Conservation (phyloP, 139 green algal genomes). For the Ulvella scutata region DNA sequence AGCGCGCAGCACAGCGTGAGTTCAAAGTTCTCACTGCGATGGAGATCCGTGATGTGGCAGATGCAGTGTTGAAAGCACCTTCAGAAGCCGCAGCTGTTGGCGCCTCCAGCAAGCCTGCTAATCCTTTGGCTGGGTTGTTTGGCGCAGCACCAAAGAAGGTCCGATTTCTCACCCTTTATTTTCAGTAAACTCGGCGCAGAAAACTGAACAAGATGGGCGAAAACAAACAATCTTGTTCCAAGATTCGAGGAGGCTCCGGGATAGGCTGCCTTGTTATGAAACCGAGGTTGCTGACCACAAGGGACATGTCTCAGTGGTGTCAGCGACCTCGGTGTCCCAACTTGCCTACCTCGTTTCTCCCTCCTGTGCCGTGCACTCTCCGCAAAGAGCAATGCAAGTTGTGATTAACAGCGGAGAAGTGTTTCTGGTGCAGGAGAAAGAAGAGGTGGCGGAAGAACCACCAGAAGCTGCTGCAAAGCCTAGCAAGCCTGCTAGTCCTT, state of each 20-base stretch:
- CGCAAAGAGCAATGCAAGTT: too few species aligned
- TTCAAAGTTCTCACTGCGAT: constrained; percentile 13
- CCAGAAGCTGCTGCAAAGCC: background rate
- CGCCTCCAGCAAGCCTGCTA: background rate
- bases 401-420: too few species aligned
- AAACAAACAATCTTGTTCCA: too few species aligned
- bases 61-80: background rate
- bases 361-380: background rate
- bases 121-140: background rate
- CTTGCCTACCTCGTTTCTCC: constrained; percentile 1
- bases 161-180: constrained; percentile 15
- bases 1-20: constrained; percentile 16
- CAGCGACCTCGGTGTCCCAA: background rate
- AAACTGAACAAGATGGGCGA: too few species aligned
- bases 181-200: too few species aligned
- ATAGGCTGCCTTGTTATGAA: too few species aligned
- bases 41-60: constrained; percentile 13
- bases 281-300: too few species aligned
- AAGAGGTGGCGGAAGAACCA: constrained; percentile 16
- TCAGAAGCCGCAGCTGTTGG: background rate
- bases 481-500: background rate
- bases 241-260: too few species aligned
- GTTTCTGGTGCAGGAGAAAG: too few species aligned
- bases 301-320: background rate
- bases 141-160: background rate